Percentiles rank a stretch among this genome's conserved stretches.
Conservation (phyloP, 192 early-diverging fungal species). For the Hyaloraphidium curvatum region DNA sequence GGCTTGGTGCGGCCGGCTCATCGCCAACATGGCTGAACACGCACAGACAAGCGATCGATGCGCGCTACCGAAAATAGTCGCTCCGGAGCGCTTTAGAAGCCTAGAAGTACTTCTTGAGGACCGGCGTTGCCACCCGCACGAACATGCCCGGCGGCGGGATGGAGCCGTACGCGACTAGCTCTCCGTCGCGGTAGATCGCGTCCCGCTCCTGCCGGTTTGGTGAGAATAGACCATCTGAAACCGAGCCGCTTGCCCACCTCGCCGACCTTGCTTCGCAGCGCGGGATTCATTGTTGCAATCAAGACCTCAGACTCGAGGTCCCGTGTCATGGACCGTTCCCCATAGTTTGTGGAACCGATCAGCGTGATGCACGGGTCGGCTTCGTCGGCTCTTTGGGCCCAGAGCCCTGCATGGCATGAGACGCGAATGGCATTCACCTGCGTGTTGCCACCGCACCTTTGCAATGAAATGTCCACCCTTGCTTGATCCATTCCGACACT, state of each 20-base stretch:
- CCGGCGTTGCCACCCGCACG: not conserved
- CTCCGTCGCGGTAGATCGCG: not conserved
- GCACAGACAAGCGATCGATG: not conserved
- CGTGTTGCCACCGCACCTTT: slow-evolving; percentile 42
- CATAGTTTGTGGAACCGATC: slow-evolving; percentile 88
- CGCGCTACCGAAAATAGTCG: not conserved
- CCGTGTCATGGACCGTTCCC: slow-evolving; percentile 69
- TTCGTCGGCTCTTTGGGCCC: slow-evolving; percentile 39
- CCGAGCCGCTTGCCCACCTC: slow-evolving; percentile 14
- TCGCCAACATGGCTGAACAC: not conserved
- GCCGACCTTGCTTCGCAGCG: slow-evolving; percentile 29
- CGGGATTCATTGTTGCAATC: slow-evolving; percentile 40
- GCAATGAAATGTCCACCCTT: slow-evolving; percentile 88
- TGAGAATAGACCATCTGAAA: not conserved
- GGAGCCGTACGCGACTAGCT: not conserved
- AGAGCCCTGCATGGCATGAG: slow-evolving; percentile 33
- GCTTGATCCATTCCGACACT: slow-evolving; percentile 56
- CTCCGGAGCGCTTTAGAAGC: too few relatives aligned
- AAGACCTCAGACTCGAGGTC: slow-evolving; percentile 78
- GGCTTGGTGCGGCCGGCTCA: not conserved
- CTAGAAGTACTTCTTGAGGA: not conserved
- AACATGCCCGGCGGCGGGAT: not conserved
- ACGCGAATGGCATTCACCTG: not conserved
- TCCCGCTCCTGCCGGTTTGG: not conserved
- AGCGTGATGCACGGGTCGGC: slow-evolving; percentile 48